Evolutionary conservation across 2,329 filamentous ascomycete genomes (phyloP), one percentile per base, ranked within the genome.

Genomic region (Penicillium sp.): DNA sequence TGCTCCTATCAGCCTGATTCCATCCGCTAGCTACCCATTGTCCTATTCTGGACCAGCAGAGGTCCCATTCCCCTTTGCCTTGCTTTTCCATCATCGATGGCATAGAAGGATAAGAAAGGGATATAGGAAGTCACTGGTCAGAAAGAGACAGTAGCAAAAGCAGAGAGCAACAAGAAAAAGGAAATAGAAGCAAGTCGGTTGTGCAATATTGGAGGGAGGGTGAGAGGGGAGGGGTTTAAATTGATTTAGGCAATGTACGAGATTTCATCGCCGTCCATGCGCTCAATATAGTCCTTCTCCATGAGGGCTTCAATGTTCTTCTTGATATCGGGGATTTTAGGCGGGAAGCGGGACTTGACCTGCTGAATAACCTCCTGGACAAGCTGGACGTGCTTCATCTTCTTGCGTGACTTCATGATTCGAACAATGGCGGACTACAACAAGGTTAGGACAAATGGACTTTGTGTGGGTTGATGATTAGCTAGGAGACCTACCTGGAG

Each of bases 401-500:
- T 88, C 82, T 98, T 97, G 53, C 93, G 85, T 3, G 91, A 94
- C 77, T 98, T 98, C 93, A 98, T 98, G 75, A 98, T 96, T 64
- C 93, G 88, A 50, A 98, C 93, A 69, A 98, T 97, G 22, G 91
- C 90, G 55, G 93, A 97, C 91, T 98, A 58, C 9, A 44, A 4
- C 51, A 39, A 17, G 45, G 31, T 51, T 33, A 51, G 43, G 43
- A 32, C 59, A 45, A 58, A 51, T 21, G n/a, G 40, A 21, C 9
- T 31, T 22, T 6, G n/a, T 33, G 17, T 19, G 13, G 15, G 15
- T 33, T 56, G 72, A 41, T 49, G 45, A 22, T 32, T 40, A 40
- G 28, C 6, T 40, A 19, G 19, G 49, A 48, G 57, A 77, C 84
- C 70, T 79, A 95, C 91, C 84, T 98, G 93, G 67, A 97, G 86